phyloP scores from a whole-genome alignment of 139 green algal species.

The Tetradesmus lagerheimii region DNA sequence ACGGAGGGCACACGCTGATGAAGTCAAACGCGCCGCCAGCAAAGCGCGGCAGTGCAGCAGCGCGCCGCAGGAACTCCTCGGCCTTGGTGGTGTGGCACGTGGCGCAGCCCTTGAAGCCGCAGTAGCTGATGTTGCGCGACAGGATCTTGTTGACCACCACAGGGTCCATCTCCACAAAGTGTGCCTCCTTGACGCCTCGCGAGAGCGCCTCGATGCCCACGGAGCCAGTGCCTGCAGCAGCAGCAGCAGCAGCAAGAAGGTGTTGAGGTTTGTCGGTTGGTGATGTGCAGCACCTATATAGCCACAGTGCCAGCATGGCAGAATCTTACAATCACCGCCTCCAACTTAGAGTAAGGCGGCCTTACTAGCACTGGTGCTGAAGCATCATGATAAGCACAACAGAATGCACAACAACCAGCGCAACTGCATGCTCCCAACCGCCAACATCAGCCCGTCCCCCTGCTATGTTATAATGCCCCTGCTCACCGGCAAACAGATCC shows the following conservation, averaged over 20 bases:
- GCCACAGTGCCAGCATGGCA: no score
- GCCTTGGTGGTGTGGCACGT: conserved; percentile 75
- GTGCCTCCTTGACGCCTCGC: conserved; percentile 63
- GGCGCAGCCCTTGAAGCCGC: conserved; percentile 53
- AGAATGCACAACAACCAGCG: neutral
- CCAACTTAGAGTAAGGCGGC: no score
- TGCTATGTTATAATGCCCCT: no score
- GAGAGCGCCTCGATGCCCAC: conserved; percentile 79
- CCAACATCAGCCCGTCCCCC: neutral
- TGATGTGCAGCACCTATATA: neutral
- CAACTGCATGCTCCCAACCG: no score
- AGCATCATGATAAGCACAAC: no score
- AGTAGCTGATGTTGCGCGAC: conserved; percentile 57
- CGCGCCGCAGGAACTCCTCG: conserved; percentile 81
- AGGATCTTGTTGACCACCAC: conserved; percentile 53
- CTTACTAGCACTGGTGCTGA: no score
- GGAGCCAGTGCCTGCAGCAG: conserved; percentile 70
- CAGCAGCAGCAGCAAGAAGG: neutral
- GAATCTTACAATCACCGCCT: no score
- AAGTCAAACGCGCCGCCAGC: conserved; percentile 91
- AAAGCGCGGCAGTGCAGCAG: conserved; percentile 53
- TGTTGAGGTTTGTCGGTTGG: no score
- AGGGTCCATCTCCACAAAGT: conserved; percentile 94
- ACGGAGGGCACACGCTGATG: conserved; percentile 93
- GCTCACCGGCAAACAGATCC: conserved; percentile 79